A percentile compares a stretch with the other conserved stretches of the same genome.
phyloP scores from a whole-genome alignment of 2,329 filamentous ascomycete species.

The Fusarium sulawesiense region DNA sequence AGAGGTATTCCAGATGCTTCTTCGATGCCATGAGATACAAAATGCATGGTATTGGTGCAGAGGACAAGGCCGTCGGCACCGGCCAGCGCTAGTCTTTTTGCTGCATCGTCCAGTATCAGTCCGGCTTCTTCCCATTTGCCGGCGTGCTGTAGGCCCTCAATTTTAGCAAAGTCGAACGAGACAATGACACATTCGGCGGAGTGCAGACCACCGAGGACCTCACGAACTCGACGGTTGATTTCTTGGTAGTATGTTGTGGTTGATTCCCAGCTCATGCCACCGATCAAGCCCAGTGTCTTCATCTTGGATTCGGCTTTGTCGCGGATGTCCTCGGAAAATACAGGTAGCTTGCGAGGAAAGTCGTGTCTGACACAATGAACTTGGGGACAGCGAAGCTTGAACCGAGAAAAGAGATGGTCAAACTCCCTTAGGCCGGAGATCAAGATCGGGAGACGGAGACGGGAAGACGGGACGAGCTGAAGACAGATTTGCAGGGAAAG shows the following conservation, averaged over 20 bases:
- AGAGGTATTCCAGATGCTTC: conserved; percentile 26
- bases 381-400: too few species aligned
- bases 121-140: conserved; percentile 35
- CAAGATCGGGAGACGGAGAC: neutral
- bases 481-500: neutral
- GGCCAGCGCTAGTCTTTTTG: conserved; percentile 22
- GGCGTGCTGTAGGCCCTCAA: conserved; percentile 32
- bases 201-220: conserved; percentile 39
- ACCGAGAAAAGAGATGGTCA: too few species aligned
- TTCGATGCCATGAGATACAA: conserved; percentile 30
- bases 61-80: conserved; percentile 43
- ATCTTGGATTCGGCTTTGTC: neutral
- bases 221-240: conserved; percentile 42
- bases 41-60: conserved; percentile 46
- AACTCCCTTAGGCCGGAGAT: too few species aligned
- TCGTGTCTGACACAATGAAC: too few species aligned
- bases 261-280: conserved; percentile 46
- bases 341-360: neutral
- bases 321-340: too few species aligned
- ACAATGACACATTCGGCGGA: conserved; percentile 38
- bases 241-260: conserved; percentile 44
- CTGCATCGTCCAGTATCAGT: conserved; percentile 28
- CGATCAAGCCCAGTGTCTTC: conserved; percentile 45
- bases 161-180: conserved; percentile 45
- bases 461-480: neutral